phyloP scores from a whole-genome alignment of 768 basidiomycete species.

The Hysterangium stoloniferum region DNA sequence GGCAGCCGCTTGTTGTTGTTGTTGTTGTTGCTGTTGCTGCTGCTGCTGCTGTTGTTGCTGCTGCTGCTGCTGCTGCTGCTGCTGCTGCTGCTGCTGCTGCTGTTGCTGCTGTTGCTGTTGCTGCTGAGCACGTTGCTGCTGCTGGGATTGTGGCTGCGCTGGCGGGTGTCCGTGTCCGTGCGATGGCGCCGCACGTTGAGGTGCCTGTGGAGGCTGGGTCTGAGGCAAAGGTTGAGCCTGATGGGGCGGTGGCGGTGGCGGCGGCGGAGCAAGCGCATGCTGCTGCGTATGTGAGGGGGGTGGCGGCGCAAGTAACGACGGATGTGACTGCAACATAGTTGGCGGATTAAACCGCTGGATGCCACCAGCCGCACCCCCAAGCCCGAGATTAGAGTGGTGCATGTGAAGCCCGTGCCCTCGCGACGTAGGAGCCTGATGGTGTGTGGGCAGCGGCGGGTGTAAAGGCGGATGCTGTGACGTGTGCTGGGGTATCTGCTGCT shows the following conservation, averaged over 20 bases:
- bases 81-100: not conserved
- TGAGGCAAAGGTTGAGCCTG: not conserved
- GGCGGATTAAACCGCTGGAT: not conserved
- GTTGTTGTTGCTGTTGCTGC: not conserved
- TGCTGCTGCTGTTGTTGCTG: not conserved
- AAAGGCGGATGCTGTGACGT: not conserved
- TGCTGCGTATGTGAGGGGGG: not conserved
- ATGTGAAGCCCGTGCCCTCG: not conserved
- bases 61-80: not conserved
- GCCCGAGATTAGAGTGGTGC: not conserved
- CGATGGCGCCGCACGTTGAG: not conserved
- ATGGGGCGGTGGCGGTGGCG: not conserved
- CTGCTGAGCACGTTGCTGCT: not conserved
- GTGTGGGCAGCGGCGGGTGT: not conserved
- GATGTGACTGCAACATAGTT: not conserved
- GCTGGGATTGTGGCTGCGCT: not conserved
- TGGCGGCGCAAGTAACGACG: not conserved
- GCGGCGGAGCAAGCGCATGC: not conserved
- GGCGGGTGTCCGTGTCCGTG: not conserved
- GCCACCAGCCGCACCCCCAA: not conserved
- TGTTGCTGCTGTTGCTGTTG: not conserved
- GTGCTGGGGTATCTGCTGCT: not conserved
- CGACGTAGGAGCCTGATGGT: not conserved
- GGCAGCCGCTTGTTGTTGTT: not conserved
- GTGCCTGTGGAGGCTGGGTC: not conserved